Evolutionary conservation across 2,329 filamentous ascomycete species (phyloP).

Genomic region (Curvularia eragrostidis): DNA sequence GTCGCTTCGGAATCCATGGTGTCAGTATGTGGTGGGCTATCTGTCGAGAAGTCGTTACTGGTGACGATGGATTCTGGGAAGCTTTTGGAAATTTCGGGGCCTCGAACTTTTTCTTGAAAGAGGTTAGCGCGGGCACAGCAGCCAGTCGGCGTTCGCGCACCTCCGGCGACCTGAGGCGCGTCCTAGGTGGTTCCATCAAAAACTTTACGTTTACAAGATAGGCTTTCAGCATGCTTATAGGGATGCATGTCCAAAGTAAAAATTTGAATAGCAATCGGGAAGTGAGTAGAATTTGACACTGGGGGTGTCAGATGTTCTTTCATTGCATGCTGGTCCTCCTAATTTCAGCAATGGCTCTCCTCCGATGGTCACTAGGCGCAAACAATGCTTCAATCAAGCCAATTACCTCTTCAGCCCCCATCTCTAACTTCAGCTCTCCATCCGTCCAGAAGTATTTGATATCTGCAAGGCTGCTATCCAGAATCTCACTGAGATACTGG

Average conservation of each 20-base stretch:
- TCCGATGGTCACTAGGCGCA: conserved; percentile 66
- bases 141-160: conserved; percentile 31
- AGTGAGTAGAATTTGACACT: not conserved
- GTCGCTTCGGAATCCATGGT: conserved; percentile 36
- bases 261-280: not conserved
- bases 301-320: not conserved
- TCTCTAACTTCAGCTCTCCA: conserved; percentile 68
- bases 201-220: not conserved
- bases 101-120: conserved; percentile 33
- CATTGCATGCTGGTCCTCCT: conserved; percentile 37
- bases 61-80: conserved; percentile 25
- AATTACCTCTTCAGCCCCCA: conserved; percentile 66
- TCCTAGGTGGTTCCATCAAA: not conserved
- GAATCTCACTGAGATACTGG: conserved; percentile 68
- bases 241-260: not conserved
- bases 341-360: conserved; percentile 65
- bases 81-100: conserved; percentile 38
- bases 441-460: conserved; percentile 71
- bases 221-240: not conserved
- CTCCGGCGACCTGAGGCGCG: conserved; percentile 20
- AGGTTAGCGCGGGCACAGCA: conserved; percentile 35
- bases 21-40: conserved; percentile 10
- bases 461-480: conserved; percentile 68
- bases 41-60: conserved; percentile 8
- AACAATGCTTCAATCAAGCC: conserved; percentile 70